Evolutionary conservation across 2,329 filamentous ascomycete genomes (phyloP), one percentile per base, ranked within the genome.

Genomic region (Aspergillus thermomutatus): DNA sequence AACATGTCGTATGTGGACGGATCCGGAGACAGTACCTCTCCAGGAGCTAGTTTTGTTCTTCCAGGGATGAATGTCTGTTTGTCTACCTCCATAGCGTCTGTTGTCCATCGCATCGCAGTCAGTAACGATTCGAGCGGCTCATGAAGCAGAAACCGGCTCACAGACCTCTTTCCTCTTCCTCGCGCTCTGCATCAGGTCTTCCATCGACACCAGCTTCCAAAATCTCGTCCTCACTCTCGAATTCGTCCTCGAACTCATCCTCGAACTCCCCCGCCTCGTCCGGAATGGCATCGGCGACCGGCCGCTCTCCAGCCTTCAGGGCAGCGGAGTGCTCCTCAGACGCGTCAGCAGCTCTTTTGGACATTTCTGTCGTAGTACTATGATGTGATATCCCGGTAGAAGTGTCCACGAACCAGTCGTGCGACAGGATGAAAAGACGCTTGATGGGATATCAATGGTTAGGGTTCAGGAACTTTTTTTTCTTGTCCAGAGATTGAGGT

Each of bases 1-100:
- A 99, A 86, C 92, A 99, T 95, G 73, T 97, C 89, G 79, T 99
- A 99, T 5, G 93, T 93, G n/a, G 90, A 91, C 57, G 90, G 82
- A 76, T 99, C 94, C 14, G 94, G 93, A 3, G 92, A 87, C 55
- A 99, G 83, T 4, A 91, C 92, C 80, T 97, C 92, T 66, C 92
- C 93, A 11, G 91, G 87, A 62, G 91, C 91, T 61, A 97, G 84
- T 79, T 94, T 93, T 74, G 92, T 91, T 69, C 94, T 86, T 62
- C 94, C 94, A 64, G 96, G 92, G 68, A 99, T 97, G 76, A 97
- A 99, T 43, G 92, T 96, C 73, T 90, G 88, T 70, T 93, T 89
- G 76, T 97, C 93, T 52, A 97, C 85, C 46, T 97, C 90, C 92
- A 97, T 97, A 50, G 87, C 89, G 68, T 87, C 87, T 83, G 72